Evolutionary conservation across 192 early-diverging fungal species (phyloP).

Genomic region (Pecoramyces ruminantium): DNA sequence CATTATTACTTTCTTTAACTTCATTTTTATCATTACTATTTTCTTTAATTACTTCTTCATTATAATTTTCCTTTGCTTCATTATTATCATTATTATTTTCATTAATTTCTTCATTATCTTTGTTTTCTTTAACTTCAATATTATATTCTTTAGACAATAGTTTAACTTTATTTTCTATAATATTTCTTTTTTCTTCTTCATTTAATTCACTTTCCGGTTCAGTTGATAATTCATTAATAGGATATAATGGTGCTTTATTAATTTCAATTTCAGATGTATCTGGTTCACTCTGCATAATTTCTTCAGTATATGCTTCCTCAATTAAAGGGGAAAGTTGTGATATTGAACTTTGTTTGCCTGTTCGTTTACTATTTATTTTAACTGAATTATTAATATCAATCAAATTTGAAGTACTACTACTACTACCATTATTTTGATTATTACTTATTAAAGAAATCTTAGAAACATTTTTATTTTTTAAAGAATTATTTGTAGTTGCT

Average conservation of each 20-base stretch:
- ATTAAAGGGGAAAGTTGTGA: background rate
- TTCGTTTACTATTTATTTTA: background rate
- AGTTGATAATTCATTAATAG: background rate
- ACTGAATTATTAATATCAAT: no score
- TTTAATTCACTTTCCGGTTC: background rate
- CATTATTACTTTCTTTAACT: no score
- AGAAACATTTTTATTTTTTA: background rate
- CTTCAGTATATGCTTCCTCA: background rate
- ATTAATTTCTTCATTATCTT: background rate
- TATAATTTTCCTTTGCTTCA: no score
- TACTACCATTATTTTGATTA: background rate
- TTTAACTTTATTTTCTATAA: background rate
- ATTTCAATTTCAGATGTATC: background rate
- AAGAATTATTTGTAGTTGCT: background rate
- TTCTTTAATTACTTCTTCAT: no score
- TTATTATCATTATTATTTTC: no score
- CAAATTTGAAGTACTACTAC: no score
- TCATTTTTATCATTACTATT: no score
- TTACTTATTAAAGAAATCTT: background rate
- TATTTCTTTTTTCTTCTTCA: background rate
- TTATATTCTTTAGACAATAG: background rate
- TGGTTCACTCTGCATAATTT: background rate
- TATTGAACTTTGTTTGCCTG: background rate
- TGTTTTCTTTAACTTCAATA: no score
- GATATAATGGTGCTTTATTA: background rate